Base-by-base conservation (phyloP, 2,329 filamentous ascomycete species). In the Penicillium occitanis region DNA sequence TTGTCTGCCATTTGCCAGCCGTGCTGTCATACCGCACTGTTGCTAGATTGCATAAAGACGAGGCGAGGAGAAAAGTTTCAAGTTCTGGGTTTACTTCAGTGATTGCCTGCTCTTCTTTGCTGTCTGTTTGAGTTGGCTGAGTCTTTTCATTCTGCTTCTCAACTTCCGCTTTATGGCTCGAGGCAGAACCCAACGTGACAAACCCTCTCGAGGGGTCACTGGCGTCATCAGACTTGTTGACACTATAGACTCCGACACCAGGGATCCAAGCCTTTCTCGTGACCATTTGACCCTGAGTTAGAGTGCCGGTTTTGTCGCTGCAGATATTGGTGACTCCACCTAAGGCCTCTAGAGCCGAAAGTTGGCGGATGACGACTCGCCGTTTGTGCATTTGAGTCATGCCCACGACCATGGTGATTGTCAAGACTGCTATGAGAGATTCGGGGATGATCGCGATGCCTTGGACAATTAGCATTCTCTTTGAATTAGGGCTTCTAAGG, bases 361-460 rank as follows among this genome's bases (percentile, higher is more conserved):
- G 73, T 68, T 86, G 83, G 37, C 84, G 81, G 30, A 86, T 82
- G 40, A 86, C 83, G 14, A 86, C 84, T 69, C 83, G 78, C 3
- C 83, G 77, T 68, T 81, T 81, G 2, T 83, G 79, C 84, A 86
- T 85, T 25, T 80, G 78, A 57, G 83, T 85, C 67, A 83, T 84
- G 1, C 84, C 84, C 30, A 84, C 84, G 7, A 84, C 83, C 73
- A 88, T 86, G 8, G 86, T 88, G 69, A 88, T 88, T 2, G 86
- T 88, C 50, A 88, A 78, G 30, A 88, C 85, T 17, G 85, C 86
- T 69, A 88, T 87, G 63, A 90, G 80, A 2, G 87, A 87, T 69
- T 87, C 87, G 0, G 87, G 87, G 65, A 89, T 87, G 71, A 89
- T 88, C 7, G 84, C 85, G 67, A 89, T 81, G 66, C 76, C 75